phyloP scores from a whole-genome alignment of 345 rosid genomes.

The Euphorbia tirucalli region DNA sequence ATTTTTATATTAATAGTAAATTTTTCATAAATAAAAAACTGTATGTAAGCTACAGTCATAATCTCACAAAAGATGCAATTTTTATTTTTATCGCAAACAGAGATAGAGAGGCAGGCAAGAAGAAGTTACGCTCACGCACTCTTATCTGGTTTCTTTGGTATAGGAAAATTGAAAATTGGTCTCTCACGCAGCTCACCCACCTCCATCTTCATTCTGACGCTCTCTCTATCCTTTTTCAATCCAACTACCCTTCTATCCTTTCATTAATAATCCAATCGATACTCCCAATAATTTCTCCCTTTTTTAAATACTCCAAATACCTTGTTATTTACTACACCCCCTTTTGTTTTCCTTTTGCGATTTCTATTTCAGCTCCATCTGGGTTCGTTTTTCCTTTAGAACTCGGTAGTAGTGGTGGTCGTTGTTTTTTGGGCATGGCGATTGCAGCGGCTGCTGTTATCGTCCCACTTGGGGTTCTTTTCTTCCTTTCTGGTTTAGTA shows the following conservation, averaged over 20 bases:
- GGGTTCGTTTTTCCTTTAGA: not conserved
- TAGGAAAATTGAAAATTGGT: not conserved
- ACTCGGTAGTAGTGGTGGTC: not conserved
- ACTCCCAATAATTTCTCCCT: not conserved
- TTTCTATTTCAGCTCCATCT: not conserved
- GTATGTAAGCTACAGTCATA: no score
- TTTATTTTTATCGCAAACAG: no score
- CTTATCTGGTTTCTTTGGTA: not conserved
- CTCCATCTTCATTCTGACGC: not conserved
- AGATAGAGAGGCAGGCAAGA: no score
- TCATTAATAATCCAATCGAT: conserved; percentile 6
- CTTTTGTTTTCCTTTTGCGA: not conserved
- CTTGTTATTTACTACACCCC: not conserved
- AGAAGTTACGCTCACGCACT: not conserved
- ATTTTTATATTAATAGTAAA: no score
- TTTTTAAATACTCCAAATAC: not conserved
- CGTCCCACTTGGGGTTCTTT: conserved; percentile 29
- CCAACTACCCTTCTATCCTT: not conserved
- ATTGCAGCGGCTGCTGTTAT: conserved; percentile 24
- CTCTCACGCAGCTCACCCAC: not conserved
- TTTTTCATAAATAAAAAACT: no score
- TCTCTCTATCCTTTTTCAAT: not conserved
- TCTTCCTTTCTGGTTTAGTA: conserved; percentile 28
- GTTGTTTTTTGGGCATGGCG: conserved; percentile 13
- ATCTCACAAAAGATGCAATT: no score